A percentile compares a stretch with the other conserved stretches of the same genome.
Conservation (phyloP, 139 green algal species). For the Micractinium sp. region DNA sequence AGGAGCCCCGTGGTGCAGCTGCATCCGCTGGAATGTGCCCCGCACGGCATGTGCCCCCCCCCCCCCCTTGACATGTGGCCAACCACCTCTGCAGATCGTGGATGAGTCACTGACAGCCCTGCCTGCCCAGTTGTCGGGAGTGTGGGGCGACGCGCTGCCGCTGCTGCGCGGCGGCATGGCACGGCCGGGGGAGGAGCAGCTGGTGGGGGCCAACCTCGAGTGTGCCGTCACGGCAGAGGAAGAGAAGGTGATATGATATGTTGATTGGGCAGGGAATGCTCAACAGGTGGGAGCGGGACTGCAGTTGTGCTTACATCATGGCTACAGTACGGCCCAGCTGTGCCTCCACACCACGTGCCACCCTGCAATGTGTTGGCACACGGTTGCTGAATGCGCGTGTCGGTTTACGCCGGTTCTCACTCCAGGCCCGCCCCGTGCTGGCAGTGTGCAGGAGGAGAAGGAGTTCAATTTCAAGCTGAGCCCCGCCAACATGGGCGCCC, state of each 20-base stretch:
- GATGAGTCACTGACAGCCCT: slow-evolving; percentile 51
- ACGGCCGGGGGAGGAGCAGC: slow-evolving; percentile 32
- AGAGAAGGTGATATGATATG: background rate
- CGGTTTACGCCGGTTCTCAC: too few relatives aligned
- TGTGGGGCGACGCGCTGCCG: slow-evolving; percentile 65
- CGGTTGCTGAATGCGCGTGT: background rate
- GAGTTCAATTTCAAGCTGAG: slow-evolving; percentile 75
- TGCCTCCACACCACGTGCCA: too few relatives aligned
- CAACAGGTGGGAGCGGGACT: too few relatives aligned
- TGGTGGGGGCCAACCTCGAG: slow-evolving; percentile 69
- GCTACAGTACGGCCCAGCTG: too few relatives aligned
- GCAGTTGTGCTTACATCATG: too few relatives aligned
- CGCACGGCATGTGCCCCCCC: too few relatives aligned
- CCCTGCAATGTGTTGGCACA: background rate
- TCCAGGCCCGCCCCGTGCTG: background rate
- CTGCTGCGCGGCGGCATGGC: slow-evolving; percentile 17
- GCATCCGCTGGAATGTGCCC: too few relatives aligned
- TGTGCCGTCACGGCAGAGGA: slow-evolving; percentile 63
- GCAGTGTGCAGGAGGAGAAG: slow-evolving; percentile 47
- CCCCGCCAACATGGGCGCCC: slow-evolving; percentile 47
- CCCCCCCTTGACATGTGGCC: too few relatives aligned
- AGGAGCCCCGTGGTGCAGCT: too few relatives aligned
- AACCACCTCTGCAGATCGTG: slow-evolving; percentile 38
- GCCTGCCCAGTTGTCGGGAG: slow-evolving; percentile 10
- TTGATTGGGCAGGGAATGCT: too few relatives aligned